Evolutionary conservation across 148 eudicot genomes (phyloP).

Genomic region (Arctostaphylos glauca): DNA sequence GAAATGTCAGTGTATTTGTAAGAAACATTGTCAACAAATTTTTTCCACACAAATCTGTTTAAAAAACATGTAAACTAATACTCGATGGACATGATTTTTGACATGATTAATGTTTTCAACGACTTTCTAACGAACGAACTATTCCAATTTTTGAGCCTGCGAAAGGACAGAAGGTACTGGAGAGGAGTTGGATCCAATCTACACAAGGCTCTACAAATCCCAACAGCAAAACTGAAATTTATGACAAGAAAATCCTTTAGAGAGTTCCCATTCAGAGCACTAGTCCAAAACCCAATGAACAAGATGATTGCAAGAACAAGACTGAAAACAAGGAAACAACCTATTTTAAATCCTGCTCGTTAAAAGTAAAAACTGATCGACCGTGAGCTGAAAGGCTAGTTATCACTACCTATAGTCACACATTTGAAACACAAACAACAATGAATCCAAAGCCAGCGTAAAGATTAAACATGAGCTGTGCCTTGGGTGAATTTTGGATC

Average conservation of each 20-base stretch:
- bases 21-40: too few species aligned
- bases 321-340: neutral
- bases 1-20: too few species aligned
- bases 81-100: too few species aligned
- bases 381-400: neutral
- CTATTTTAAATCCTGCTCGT: constrained; percentile 1
- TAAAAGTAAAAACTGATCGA: neutral
- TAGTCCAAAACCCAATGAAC: neutral
- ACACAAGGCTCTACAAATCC: too few species aligned
- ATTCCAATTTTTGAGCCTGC: too few species aligned
- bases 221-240: neutral
- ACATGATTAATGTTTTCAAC: too few species aligned
- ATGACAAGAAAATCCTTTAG: neutral
- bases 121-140: too few species aligned
- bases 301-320: neutral
- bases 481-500: constrained; percentile 98
- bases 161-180: too few species aligned
- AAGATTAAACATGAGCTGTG: constrained; percentile 75
- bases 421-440: neutral
- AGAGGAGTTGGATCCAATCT: too few species aligned
- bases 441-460: constrained; percentile 4
- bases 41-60: too few species aligned
- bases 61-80: too few species aligned
- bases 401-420: neutral
- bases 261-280: neutral